A percentile compares a stretch with the other conserved stretches of the same genome.
These are phyloP conservation scores for Blastobotrys aristatus DNA, from an alignment of 1,139 yeast genomes.

Conservation along the genomic window DNA sequence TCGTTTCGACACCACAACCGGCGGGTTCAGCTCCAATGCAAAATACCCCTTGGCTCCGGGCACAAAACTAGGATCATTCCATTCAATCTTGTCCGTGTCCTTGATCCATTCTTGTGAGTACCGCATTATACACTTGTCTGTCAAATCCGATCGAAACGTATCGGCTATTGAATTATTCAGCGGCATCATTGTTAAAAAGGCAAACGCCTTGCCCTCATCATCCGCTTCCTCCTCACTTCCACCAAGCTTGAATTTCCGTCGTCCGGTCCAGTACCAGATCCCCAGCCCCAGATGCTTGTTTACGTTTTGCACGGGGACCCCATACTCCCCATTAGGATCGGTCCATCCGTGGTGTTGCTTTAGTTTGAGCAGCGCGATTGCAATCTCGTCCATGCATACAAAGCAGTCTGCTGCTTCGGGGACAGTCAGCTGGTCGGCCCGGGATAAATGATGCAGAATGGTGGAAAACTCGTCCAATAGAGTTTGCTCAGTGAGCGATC, in stretches of 20 bases:
- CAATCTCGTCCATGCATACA: slow-evolving; percentile 31
- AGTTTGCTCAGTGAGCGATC: slow-evolving; percentile 26
- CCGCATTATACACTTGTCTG: slow-evolving; percentile 16
- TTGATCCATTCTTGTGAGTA: slow-evolving; percentile 29
- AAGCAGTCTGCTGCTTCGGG: slow-evolving; percentile 33
- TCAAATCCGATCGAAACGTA: neutral
- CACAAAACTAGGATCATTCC: slow-evolving; percentile 26
- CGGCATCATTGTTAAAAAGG: slow-evolving; percentile 10
- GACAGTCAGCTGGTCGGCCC: slow-evolving; percentile 32
- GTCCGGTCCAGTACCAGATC: slow-evolving; percentile 29
- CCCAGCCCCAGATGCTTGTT: slow-evolving; percentile 31
- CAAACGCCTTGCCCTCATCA: slow-evolving; percentile 5
- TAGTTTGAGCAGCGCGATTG: slow-evolving; percentile 29
- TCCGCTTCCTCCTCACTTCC: no score
- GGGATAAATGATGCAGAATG: slow-evolving; percentile 30
- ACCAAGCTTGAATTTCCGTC: neutral
- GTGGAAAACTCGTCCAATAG: slow-evolving; percentile 31
- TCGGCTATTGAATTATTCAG: neutral
- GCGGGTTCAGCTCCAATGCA: slow-evolving; percentile 31
- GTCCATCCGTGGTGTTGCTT: slow-evolving; percentile 7
- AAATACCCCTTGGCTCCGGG: slow-evolving; percentile 32
- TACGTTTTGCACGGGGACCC: slow-evolving; percentile 32
- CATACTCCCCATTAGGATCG: slow-evolving; percentile 23
- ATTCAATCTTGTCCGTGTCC: slow-evolving; percentile 19
- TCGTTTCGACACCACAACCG: slow-evolving; percentile 20